Conservation (phyloP, 306 rosid genomes). For the Rubus parviflorus region DNA sequence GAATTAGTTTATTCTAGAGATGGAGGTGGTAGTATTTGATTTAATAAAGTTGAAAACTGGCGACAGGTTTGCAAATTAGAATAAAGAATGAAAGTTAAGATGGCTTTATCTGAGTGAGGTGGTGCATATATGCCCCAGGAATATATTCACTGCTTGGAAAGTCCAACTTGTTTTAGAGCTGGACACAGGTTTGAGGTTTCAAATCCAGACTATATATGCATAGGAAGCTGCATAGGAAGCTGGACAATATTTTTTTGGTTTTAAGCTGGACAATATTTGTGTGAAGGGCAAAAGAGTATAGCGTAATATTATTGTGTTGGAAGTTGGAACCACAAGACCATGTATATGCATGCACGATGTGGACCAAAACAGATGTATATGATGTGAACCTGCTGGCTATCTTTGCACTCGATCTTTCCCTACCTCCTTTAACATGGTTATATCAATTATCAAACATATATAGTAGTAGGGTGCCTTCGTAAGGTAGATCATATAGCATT, state of each 20-base stretch:
- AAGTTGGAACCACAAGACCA: neutral
- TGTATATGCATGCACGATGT: neutral
- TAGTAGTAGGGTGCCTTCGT: too few relatives aligned
- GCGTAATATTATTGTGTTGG: too few relatives aligned
- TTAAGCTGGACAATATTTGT: neutral
- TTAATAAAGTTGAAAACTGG: neutral
- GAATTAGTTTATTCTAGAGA: neutral
- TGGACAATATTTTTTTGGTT: neutral
- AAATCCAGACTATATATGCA: neutral
- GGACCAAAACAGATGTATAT: too few relatives aligned
- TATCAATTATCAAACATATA: too few relatives aligned
- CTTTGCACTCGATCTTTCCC: too few relatives aligned
- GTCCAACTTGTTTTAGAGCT: neutral
- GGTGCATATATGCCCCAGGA: neutral
- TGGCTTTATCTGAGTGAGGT: neutral
- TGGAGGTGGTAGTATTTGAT: neutral
- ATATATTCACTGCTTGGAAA: neutral
- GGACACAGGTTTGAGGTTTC: slow-evolving; percentile 24
- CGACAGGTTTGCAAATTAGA: neutral
- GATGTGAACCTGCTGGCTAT: too few relatives aligned
- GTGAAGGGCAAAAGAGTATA: neutral
- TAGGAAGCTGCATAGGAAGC: neutral
- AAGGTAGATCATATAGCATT: too few relatives aligned
- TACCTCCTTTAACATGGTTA: too few relatives aligned
- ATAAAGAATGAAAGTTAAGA: neutral